Evolutionary conservation across 768 basidiomycete species (phyloP), one percentile per base, ranked within the genome.

Genomic region (Rhodotorula sphaerocarpa): DNA sequence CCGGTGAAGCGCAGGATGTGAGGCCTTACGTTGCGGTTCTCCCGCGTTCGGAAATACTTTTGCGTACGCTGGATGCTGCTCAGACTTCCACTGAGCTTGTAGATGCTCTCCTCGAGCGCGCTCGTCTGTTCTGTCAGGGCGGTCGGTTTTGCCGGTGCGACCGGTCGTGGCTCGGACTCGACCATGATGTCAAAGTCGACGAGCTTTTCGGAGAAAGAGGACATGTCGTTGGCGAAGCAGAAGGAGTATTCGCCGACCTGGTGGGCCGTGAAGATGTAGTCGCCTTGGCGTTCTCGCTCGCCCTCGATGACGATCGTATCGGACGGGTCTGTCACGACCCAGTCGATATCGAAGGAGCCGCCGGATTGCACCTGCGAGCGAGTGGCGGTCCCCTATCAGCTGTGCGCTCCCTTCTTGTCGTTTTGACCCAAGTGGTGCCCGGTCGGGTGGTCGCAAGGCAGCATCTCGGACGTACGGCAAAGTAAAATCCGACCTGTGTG

Each of bases 151-250:
- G 86, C 88, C 5, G 91, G 88, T 4, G 90, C 81, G 72, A 90
- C 86, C 54, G 90, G 80, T 54, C 95, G 80, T 3, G 95, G 95
- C 74, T 97, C 93, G 64, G 87, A 90, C 80, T 99, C 95, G 41
- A 79, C 90, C 90, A 96, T 92, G 76, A 99, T 97, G 75, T 89
- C 87, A 74, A 90, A 87, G 77, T 90, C 88, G 71, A 99, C 82
- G 50, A 97, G 82, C 76, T 97, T 97, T 77, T 90, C 89, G 18
- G 88, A 87, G 69, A 95, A 80, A 7, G 89, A 88, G 30, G 86
- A 88, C 81, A 93, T 93, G 79, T 96, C 92, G 75, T 99, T 99
- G 74, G 90, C 88, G 75, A 97, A 95, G 78, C 93, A 97, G 79
- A 99, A 97, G 9, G 74, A 75, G 72, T 78, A 79, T 57, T 79